phyloP scores from a whole-genome alignment of 192 early-diverging fungal species.

The Backusella morwellensis region DNA sequence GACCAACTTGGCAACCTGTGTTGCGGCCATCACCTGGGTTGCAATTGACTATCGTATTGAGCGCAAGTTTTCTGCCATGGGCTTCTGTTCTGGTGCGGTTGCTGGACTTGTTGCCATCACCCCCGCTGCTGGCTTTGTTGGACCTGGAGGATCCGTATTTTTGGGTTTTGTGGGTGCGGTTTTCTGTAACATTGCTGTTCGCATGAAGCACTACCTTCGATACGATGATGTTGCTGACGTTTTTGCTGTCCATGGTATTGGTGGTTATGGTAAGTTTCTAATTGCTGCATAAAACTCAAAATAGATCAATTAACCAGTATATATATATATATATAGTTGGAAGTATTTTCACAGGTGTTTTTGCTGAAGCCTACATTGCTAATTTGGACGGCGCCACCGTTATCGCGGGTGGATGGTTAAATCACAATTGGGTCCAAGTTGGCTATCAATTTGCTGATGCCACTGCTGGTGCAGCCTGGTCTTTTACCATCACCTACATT shows the following conservation, averaged over 20 bases:
- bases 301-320: no score
- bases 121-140: constrained; percentile 86
- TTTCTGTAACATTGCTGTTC: constrained; percentile 77
- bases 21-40: constrained; percentile 84
- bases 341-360: constrained; percentile 85
- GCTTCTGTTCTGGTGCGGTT: constrained; percentile 94
- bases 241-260: constrained; percentile 86
- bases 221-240: constrained; percentile 93
- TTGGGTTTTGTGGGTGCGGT: constrained; percentile 74
- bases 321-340: constrained; percentile 38
- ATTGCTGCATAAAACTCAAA: no score
- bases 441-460: constrained; percentile 79
- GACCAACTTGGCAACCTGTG: constrained; percentile 82
- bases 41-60: constrained; percentile 75
- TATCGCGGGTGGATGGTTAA: constrained; percentile 73
- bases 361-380: constrained; percentile 78
- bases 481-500: constrained; percentile 70
- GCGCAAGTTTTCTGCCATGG: constrained; percentile 82
- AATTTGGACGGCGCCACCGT: constrained; percentile 60
- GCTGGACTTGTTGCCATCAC: constrained; percentile 92
- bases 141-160: constrained; percentile 72
- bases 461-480: constrained; percentile 66
- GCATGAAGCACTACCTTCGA: constrained; percentile 82
- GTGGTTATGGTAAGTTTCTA: constrained; percentile 50
- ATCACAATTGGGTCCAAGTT: constrained; percentile 80